These are phyloP conservation scores for Eucalyptus pauciflora DNA, from an alignment of 345 rosid genomes.

Conservation along the genomic window DNA sequence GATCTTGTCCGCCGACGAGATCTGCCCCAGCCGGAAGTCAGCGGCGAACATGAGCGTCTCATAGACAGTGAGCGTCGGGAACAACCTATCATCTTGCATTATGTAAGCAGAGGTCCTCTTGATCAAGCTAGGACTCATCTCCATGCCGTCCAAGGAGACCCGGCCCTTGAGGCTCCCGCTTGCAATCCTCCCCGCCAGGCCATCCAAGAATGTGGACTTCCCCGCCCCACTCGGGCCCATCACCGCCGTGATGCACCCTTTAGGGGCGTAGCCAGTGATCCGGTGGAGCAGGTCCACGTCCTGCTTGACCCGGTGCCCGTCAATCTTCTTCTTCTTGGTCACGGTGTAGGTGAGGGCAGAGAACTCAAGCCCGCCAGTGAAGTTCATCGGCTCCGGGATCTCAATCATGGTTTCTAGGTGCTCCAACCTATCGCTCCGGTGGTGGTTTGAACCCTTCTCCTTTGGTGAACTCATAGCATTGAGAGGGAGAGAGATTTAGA, in stretches of 20 bases:
- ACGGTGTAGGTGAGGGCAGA: conserved; percentile 42
- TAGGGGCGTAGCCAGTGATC: conserved; percentile 56
- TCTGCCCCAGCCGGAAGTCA: conserved; percentile 44
- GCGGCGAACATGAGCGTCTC: conserved; percentile 66
- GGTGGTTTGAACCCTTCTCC: neutral
- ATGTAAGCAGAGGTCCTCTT: conserved; percentile 63
- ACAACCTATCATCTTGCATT: conserved; percentile 61
- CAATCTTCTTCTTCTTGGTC: conserved; percentile 20
- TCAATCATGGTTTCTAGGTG: conserved; percentile 19
- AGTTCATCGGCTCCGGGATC: conserved; percentile 15
- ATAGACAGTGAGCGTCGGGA: conserved; percentile 63
- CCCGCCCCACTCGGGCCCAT: conserved; percentile 78
- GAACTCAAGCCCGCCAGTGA: conserved; percentile 47
- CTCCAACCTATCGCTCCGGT: neutral
- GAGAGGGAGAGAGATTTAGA: neutral
- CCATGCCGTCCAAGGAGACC: conserved; percentile 39
- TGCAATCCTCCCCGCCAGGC: conserved; percentile 45
- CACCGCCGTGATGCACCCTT: conserved; percentile 57
- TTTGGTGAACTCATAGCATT: neutral
- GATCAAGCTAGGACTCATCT: conserved; percentile 34
- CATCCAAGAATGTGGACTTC: conserved; percentile 57
- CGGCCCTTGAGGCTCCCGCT: conserved; percentile 52
- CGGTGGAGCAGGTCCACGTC: conserved; percentile 38
- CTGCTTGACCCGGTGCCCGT: conserved; percentile 28
- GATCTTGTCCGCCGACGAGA: conserved; percentile 26